These are phyloP conservation scores for Tubosaeta sp. DNA, from an alignment of 768 basidiomycete species.

Conservation along the genomic window DNA sequence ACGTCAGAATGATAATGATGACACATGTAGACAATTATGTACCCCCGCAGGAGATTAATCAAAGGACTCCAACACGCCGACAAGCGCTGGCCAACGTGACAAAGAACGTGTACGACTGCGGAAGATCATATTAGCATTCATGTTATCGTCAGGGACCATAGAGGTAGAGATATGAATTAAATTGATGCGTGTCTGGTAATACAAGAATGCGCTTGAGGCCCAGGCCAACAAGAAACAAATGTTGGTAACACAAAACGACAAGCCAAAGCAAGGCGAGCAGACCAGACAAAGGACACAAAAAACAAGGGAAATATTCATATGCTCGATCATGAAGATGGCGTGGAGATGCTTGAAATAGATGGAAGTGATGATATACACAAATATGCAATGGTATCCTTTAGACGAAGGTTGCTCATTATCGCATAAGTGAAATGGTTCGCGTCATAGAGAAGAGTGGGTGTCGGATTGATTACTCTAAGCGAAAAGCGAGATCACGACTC, in stretches of 20 bases:
- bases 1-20: not conserved
- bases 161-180: constrained; percentile 20
- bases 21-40: not conserved
- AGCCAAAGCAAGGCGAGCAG: constrained; percentile 24
- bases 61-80: too few species aligned
- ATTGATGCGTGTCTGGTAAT: constrained; percentile 31
- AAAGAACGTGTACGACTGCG: constrained; percentile 1
- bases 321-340: constrained; percentile 23
- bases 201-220: constrained; percentile 27
- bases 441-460: not conserved
- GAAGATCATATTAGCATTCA: constrained; percentile 5
- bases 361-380: constrained; percentile 32
- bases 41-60: not conserved
- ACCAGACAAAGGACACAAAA: constrained; percentile 24
- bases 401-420: constrained; percentile 5
- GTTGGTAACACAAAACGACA: constrained; percentile 27
- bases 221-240: constrained; percentile 21
- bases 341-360: constrained; percentile 31
- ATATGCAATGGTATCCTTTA: constrained; percentile 29
- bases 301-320: constrained; percentile 24
- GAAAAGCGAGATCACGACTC: constrained; percentile 20
- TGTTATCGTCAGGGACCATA: constrained; percentile 3
- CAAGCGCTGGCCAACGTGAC: not conserved
- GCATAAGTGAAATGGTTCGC: not conserved
- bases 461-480: constrained; percentile 16